Conservation (phyloP, 2,329 filamentous ascomycete genomes). For the Alternaria viburni region DNA sequence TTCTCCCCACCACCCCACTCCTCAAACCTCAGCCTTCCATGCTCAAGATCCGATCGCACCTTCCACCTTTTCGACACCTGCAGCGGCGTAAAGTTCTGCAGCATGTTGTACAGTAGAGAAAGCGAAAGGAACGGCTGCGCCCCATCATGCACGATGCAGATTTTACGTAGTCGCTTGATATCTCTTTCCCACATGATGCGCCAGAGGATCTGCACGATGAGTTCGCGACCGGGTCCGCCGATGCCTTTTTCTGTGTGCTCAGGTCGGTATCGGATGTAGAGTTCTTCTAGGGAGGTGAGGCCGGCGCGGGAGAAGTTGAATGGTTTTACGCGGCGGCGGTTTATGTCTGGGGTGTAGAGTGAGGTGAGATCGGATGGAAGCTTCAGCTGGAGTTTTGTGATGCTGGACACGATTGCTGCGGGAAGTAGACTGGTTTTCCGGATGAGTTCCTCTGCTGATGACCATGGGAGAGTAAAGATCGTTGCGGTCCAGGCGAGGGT, state of each 20-base stretch:
- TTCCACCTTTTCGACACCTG: conserved; percentile 8
- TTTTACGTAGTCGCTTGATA: conserved; percentile 13
- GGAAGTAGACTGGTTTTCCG: conserved; percentile 1
- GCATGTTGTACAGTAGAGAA: not conserved
- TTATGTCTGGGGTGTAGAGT: conserved; percentile 2
- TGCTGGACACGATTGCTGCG: not conserved
- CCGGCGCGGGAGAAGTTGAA: conserved; percentile 17
- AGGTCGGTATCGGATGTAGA: conserved; percentile 18
- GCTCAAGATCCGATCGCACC: conserved; percentile 6
- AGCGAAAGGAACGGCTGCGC: conserved; percentile 7
- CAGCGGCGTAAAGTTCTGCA: conserved; percentile 6
- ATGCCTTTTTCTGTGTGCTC: not conserved
- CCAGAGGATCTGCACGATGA: conserved; percentile 19
- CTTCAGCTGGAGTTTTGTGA: conserved; percentile 19
- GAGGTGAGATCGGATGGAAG: not conserved
- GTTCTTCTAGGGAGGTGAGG: conserved; percentile 17
- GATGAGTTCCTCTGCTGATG: not conserved
- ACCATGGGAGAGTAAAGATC: conserved; percentile 13
- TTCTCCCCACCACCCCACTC: not conserved
- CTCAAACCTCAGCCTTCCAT: conserved; percentile 15
- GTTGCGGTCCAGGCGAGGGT: conserved; percentile 15
- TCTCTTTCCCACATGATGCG: conserved; percentile 16
- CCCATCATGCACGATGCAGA: conserved; percentile 23
- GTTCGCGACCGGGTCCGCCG: conserved; percentile 1
- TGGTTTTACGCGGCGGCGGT: conserved; percentile 7